Evolutionary conservation across 768 basidiomycete genomes (phyloP), one percentile per base, ranked within the genome.

Genomic region (Amanita fuliginea): DNA sequence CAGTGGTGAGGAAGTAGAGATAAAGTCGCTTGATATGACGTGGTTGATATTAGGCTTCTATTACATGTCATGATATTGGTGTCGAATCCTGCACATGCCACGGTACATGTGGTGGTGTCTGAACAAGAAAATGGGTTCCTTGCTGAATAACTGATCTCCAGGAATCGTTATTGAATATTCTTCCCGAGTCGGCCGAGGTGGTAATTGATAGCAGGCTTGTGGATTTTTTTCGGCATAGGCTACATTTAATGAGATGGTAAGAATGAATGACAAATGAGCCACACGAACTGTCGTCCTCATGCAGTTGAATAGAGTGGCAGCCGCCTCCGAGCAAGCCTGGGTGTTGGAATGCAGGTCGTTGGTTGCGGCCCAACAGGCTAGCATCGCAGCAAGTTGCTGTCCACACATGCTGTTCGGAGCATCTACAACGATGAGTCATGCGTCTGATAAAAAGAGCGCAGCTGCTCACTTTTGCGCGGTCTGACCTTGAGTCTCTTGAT

Each of bases 321-420:
- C 80, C 11, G 74, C 64, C 16, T 74, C 71, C 56, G 74, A 69
- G 61, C 90, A 94, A 11, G 66, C 61, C 28, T 39, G 28, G 1
- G 62, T 64, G 4, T 68, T 66, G 10, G 78, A 78, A 46, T 71
- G 69, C 32, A 82, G 53, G 62, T 93, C 89, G 11, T 68, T 64
- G 6, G 75, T 75, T 13, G 84, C 83, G 22, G 90, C 86, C 88
- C 87, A 92, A 64, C 90, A 94, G 32, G 81, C 79, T 30, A 94
- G 78, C 86, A 94, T 86, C 40, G 76, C 67, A 14, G 81, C 73
- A 49, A 93, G 73, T 62, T 90, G 80, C 24, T 76, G 63, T 4
- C 76, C 78, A 61, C 86, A 87, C 60, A 83, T 71, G 51, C 74
- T 75, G 19, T 67, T 66, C 42, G 71, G 64, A 28, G 66, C 62